Evolutionary conservation across 2,329 filamentous ascomycete genomes (phyloP).

Genomic region (Diaporthe helianthi): DNA sequence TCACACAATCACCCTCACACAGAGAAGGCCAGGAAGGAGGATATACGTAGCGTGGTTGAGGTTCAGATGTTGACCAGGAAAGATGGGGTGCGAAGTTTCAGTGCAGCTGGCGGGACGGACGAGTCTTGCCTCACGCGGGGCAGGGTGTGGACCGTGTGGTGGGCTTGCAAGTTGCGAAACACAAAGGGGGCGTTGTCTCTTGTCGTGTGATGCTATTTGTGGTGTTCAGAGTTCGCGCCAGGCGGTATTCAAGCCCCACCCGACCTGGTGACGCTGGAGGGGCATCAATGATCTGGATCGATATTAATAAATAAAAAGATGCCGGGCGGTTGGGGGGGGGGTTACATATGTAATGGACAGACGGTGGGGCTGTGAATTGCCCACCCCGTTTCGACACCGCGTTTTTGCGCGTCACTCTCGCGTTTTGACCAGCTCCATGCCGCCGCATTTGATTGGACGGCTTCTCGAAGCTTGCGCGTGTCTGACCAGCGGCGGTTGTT

Average conservation of each 20-base stretch:
- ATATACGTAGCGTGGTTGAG: background rate
- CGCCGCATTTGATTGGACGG: background rate
- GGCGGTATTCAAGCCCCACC: no score
- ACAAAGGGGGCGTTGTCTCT: background rate
- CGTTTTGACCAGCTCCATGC: background rate
- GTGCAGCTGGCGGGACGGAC: slow-evolving; percentile 13
- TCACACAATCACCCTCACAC: background rate
- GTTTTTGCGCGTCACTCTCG: slow-evolving; percentile 16
- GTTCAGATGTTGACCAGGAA: background rate
- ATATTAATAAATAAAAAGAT: no score
- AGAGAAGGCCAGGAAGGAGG: background rate
- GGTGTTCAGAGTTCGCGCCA: background rate
- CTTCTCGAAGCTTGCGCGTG: background rate
- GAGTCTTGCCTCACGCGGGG: slow-evolving; percentile 14
- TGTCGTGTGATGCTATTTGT: background rate
- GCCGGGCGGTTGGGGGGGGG: no score
- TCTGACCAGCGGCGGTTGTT: slow-evolving; percentile 2
- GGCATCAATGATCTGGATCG: no score
- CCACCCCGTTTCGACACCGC: background rate
- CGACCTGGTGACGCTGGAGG: no score
- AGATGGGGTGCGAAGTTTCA: slow-evolving; percentile 1
- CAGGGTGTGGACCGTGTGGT: background rate
- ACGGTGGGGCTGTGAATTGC: background rate
- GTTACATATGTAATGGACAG: background rate
- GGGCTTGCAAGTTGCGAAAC: no score